Conservation (phyloP, 2,329 filamentous ascomycete species). For the Dactylonectria macrodidyma region DNA sequence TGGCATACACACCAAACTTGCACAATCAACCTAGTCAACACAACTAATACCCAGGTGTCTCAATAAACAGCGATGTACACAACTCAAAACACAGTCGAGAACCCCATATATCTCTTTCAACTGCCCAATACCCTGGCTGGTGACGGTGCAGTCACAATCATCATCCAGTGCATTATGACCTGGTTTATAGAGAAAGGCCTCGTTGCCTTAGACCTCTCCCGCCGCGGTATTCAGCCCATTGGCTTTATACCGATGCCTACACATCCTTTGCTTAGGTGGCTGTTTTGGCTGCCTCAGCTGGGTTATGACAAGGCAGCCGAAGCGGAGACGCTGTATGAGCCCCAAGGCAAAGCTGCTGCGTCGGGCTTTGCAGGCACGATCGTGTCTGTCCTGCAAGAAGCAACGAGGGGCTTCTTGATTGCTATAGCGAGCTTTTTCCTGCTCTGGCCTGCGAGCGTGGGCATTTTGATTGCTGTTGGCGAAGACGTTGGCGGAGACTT, state of each 20-base stretch:
- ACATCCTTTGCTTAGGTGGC: slow-evolving; percentile 57
- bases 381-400: slow-evolving; percentile 47
- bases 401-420: slow-evolving; percentile 46
- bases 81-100: slow-evolving; percentile 51
- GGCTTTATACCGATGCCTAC: slow-evolving; percentile 59
- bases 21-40: not conserved
- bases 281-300: slow-evolving; percentile 35
- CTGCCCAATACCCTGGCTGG: slow-evolving; percentile 66
- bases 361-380: slow-evolving; percentile 4
- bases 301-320: slow-evolving; percentile 15
- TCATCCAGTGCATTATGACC: slow-evolving; percentile 65
- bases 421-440: slow-evolving; percentile 57
- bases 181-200: slow-evolving; percentile 65
- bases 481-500: slow-evolving; percentile 58
- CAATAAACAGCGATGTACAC: slow-evolving; percentile 62
- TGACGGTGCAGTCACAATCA: slow-evolving; percentile 65
- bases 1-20: not conserved
- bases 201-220: slow-evolving; percentile 64
- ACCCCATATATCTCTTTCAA: slow-evolving; percentile 63
- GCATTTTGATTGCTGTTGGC: slow-evolving; percentile 59
- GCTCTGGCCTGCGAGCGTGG: slow-evolving; percentile 61
- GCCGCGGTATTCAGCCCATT: slow-evolving; percentile 62
- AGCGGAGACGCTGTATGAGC: slow-evolving; percentile 5
- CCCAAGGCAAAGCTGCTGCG: not conserved
- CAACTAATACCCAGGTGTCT: slow-evolving; percentile 3